phyloP scores from a whole-genome alignment of 164 flowering plant genomes.

The Macadamia tetraphylla region DNA sequence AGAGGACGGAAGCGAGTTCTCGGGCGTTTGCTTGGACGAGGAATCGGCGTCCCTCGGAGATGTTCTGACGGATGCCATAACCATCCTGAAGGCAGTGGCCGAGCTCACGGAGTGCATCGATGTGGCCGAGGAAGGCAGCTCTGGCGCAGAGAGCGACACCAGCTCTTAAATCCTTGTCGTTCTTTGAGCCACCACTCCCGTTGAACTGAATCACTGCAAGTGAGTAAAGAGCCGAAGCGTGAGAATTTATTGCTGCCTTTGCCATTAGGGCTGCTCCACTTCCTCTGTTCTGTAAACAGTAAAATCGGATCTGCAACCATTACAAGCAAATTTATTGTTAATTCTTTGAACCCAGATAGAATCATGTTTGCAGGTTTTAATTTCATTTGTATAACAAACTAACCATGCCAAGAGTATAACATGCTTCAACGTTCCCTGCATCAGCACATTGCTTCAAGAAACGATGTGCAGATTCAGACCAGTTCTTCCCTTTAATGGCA shows the following conservation, averaged over 20 bases:
- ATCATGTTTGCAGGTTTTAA: neutral
- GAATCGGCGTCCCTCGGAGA: conserved; percentile 53
- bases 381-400: conserved; percentile 6
- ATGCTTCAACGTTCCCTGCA: conserved; percentile 78
- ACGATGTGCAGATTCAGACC: conserved; percentile 72
- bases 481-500: conserved; percentile 41
- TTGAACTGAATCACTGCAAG: conserved; percentile 87
- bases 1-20: conserved; percentile 43
- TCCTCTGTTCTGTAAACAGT: conserved; percentile 51
- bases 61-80: conserved; percentile 58
- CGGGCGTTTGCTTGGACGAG: conserved; percentile 64
- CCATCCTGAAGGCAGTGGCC: conserved; percentile 89
- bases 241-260: conserved; percentile 64
- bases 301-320: conserved; percentile 56
- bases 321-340: neutral
- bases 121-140: conserved; percentile 67
- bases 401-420: conserved; percentile 79
- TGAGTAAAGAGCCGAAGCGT: conserved; percentile 70
- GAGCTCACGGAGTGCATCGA: conserved; percentile 74
- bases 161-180: conserved; percentile 64
- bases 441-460: conserved; percentile 59
- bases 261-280: conserved; percentile 82
- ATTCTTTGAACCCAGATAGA: neutral
- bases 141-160: conserved; percentile 74
- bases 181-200: conserved; percentile 71